These are phyloP conservation scores for Brassica hybrid DNA, from an alignment of 441 rosid species.

Conservation along the genomic window DNA sequence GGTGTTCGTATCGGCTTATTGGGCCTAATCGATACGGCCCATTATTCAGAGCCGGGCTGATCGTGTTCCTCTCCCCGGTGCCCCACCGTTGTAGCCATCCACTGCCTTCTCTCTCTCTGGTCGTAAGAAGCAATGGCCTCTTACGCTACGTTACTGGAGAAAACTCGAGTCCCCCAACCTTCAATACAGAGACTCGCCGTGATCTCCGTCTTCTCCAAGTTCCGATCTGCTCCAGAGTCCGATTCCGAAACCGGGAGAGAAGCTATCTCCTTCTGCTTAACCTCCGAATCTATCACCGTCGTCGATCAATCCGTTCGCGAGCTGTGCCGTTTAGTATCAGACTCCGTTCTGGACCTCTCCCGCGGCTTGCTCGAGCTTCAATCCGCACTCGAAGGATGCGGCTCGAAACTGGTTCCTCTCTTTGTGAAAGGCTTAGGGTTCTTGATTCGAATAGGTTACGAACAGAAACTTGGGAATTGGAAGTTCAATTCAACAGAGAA, in stretches of 20 bases:
- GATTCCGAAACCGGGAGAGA: conserved; percentile 73
- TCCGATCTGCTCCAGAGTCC: conserved; percentile 63
- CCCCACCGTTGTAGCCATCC: too few species aligned
- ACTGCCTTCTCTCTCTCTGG: neutral
- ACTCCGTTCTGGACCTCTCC: conserved; percentile 58
- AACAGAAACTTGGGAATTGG: conserved; percentile 57
- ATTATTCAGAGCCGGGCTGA: neutral
- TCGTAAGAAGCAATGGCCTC: conserved; percentile 51
- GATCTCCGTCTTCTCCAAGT: conserved; percentile 78
- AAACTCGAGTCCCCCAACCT: conserved; percentile 79
- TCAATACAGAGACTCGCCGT: conserved; percentile 84
- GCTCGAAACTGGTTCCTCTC: conserved; percentile 54
- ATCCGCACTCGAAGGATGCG: conserved; percentile 81
- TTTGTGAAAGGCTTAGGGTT: conserved; percentile 77
- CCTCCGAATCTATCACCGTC: conserved; percentile 67
- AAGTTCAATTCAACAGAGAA: conserved; percentile 53
- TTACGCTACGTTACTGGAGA: conserved; percentile 70
- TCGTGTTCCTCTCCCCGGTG: conserved; percentile 9
- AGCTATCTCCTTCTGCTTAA: conserved; percentile 69
- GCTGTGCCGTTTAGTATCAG: conserved; percentile 74
- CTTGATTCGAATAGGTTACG: conserved; percentile 63
- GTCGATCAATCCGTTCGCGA: conserved; percentile 89
- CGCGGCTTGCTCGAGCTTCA: conserved; percentile 76
- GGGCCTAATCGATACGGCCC: conserved; percentile 12
- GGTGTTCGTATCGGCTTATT: conserved; percentile 1